Percentiles rank a stretch among this genome's conserved stretches.
These are phyloP conservation scores for Dendrostoma leiphaemia DNA, from an alignment of 2,329 filamentous ascomycete genomes.

Conservation along the genomic window DNA sequence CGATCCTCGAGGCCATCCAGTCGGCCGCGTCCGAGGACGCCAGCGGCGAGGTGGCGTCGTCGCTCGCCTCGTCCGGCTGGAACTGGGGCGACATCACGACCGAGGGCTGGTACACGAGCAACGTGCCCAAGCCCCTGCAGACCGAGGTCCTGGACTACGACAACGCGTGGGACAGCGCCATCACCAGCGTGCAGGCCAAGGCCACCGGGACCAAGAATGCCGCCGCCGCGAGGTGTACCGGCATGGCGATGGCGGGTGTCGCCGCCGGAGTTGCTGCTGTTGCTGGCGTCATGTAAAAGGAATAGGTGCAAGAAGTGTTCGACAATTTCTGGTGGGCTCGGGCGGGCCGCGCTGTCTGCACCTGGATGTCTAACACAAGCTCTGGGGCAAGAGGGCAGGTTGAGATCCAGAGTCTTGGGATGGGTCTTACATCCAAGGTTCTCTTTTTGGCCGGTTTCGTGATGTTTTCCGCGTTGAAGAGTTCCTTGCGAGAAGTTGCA, in stretches of 20 bases:
- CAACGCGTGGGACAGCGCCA: slow-evolving; percentile 15
- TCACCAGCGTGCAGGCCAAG: slow-evolving; percentile 18
- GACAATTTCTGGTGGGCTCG: too few relatives aligned
- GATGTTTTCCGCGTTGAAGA: too few relatives aligned
- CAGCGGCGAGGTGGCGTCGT: slow-evolving; percentile 12
- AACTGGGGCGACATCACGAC: slow-evolving; percentile 21
- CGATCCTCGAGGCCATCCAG: slow-evolving; percentile 20
- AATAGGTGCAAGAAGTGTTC: background rate
- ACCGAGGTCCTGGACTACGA: slow-evolving; percentile 17
- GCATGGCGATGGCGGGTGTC: slow-evolving; percentile 10
- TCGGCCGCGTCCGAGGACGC: slow-evolving; percentile 17
- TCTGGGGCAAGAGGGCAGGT: too few relatives aligned
- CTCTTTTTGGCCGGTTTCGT: too few relatives aligned
- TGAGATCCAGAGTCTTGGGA: too few relatives aligned
- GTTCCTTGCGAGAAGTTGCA: too few relatives aligned
- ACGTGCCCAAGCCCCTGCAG: slow-evolving; percentile 13
- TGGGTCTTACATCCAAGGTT: too few relatives aligned
- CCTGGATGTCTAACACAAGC: too few relatives aligned
- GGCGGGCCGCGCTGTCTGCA: background rate
- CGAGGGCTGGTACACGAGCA: slow-evolving; percentile 18
- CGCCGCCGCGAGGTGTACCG: slow-evolving; percentile 12
- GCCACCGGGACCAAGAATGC: slow-evolving; percentile 7
- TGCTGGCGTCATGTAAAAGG: slow-evolving; percentile 9
- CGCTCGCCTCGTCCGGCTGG: slow-evolving; percentile 15
- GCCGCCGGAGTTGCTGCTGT: slow-evolving; percentile 15